Evolutionary conservation across 768 basidiomycete genomes (phyloP).

Genomic region (Pluteus cervinus): DNA sequence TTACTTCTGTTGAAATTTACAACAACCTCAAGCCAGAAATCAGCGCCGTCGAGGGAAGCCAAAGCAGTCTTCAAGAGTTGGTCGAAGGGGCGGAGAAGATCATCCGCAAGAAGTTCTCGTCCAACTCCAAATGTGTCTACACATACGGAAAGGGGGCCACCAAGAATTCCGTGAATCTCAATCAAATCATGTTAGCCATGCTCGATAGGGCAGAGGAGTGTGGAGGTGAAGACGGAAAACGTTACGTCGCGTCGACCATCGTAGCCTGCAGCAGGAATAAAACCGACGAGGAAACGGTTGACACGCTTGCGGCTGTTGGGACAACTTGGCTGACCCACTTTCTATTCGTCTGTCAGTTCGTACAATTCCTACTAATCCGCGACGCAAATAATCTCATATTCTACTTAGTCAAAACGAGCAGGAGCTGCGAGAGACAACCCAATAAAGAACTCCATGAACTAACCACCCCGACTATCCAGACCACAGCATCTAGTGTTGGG

Average conservation of each 20-base stretch:
- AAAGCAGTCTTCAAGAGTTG: constrained; percentile 7
- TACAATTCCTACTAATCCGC: constrained; percentile 1
- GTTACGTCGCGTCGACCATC: constrained; percentile 12
- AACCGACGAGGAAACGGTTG: constrained; percentile 10
- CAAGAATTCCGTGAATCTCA: constrained; percentile 8
- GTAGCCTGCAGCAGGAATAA: constrained; percentile 7
- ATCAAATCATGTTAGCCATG: constrained; percentile 10
- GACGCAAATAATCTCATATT: constrained; percentile 2
- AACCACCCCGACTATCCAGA: constrained; percentile 2
- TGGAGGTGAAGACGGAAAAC: constrained; percentile 13
- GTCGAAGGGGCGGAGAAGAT: constrained; percentile 7
- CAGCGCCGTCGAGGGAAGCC: constrained; percentile 2
- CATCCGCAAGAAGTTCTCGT: constrained; percentile 7
- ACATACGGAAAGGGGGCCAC: constrained; percentile 1
- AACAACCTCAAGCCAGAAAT: constrained; percentile 6
- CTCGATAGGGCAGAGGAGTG: constrained; percentile 10
- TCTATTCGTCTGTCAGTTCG: constrained; percentile 11
- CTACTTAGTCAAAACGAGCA: constrained; percentile 10
- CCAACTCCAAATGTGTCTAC: constrained; percentile 5
- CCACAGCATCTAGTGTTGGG: constrained; percentile 1
- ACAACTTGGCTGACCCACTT: constrained; percentile 6
- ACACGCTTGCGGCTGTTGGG: constrained; percentile 5
- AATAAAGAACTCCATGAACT: constrained; percentile 1
- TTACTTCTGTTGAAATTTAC: constrained; percentile 8
- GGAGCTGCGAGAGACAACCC: not conserved